These are phyloP conservation scores for Globisporangium viniferum DNA, from an alignment of 352 stramenopile genomes.

Conservation along the genomic window DNA sequence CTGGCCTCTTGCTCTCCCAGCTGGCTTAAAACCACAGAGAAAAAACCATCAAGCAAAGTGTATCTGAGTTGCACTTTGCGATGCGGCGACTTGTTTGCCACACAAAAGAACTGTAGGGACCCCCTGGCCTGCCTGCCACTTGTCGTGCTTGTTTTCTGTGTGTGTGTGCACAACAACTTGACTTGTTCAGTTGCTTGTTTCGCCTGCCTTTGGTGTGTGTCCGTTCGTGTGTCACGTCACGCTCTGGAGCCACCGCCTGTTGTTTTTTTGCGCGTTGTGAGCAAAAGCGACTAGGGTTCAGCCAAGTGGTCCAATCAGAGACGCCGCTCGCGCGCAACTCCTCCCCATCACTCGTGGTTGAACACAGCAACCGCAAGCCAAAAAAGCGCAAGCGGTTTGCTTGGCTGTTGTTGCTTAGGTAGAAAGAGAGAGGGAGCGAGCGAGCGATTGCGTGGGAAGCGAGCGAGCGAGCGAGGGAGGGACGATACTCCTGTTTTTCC, in stretches of 20 bases:
- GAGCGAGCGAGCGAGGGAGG: neutral
- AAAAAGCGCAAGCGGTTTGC: conserved; percentile 3
- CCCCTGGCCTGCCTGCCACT: neutral
- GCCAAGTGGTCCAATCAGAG: neutral
- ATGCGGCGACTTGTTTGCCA: conserved; percentile 24
- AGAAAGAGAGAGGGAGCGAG: conserved; percentile 4
- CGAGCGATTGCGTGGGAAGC: neutral
- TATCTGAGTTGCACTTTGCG: conserved; percentile 31
- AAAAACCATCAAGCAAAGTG: conserved; percentile 31
- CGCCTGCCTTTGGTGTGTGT: conserved; percentile 14
- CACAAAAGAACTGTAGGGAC: neutral
- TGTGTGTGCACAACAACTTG: conserved; percentile 4
- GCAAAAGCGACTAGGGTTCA: neutral
- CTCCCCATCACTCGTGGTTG: conserved; percentile 10
- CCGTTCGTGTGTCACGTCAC: conserved; percentile 47
- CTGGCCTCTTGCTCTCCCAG: conserved; percentile 1
- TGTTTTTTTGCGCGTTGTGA: neutral
- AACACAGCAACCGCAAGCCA: conserved; percentile 5
- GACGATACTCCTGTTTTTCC: conserved; percentile 3
- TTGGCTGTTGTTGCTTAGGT: neutral
- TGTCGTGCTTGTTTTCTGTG: neutral
- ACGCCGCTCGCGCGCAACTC: neutral
- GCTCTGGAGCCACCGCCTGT: neutral
- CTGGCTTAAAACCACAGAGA: conserved; percentile 29
- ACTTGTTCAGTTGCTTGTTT: neutral